Evolutionary conservation across 2,329 filamentous ascomycete species (phyloP).

Genomic region (Ceratocystis eucalypticola): DNA sequence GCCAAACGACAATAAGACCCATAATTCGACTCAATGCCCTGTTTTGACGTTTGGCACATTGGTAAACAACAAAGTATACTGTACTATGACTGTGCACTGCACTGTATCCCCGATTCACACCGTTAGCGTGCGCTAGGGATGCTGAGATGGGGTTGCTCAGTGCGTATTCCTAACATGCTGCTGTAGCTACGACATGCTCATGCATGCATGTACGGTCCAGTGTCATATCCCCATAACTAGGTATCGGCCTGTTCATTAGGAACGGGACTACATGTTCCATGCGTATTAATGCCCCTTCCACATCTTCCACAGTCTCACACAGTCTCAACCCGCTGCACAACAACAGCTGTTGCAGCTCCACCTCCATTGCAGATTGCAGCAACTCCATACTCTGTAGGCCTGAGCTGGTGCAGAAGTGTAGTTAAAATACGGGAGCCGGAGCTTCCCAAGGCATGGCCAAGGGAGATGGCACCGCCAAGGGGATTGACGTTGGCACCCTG

Average conservation of each 20-base stretch:
- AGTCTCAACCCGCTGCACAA: conserved; percentile 68
- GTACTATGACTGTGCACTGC: not conserved
- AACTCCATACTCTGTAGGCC: conserved; percentile 85
- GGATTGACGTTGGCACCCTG: conserved; percentile 71
- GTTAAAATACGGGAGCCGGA: conserved; percentile 85
- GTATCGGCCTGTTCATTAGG: not conserved
- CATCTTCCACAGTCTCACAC: conserved; percentile 28
- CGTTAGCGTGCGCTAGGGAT: not conserved
- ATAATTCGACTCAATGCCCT: conserved; percentile 2
- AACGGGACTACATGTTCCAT: not conserved
- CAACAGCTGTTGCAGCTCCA: conserved; percentile 78
- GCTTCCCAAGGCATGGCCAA: conserved; percentile 86
- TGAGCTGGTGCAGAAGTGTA: conserved; percentile 79
- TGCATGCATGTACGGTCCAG: not conserved
- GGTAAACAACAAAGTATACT: not conserved
- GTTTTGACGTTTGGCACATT: not conserved
- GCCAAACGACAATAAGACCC: not conserved
- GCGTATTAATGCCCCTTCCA: not conserved
- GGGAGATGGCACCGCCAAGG: conserved; percentile 77
- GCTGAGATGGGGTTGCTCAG: not conserved
- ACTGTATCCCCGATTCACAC: not conserved
- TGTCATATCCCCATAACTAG: not conserved
- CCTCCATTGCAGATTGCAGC: conserved; percentile 96
- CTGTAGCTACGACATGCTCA: not conserved
- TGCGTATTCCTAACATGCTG: not conserved